Base-by-base conservation (phyloP, 2,329 filamentous ascomycete species). In the Hymenoscyphus salicellus region DNA sequence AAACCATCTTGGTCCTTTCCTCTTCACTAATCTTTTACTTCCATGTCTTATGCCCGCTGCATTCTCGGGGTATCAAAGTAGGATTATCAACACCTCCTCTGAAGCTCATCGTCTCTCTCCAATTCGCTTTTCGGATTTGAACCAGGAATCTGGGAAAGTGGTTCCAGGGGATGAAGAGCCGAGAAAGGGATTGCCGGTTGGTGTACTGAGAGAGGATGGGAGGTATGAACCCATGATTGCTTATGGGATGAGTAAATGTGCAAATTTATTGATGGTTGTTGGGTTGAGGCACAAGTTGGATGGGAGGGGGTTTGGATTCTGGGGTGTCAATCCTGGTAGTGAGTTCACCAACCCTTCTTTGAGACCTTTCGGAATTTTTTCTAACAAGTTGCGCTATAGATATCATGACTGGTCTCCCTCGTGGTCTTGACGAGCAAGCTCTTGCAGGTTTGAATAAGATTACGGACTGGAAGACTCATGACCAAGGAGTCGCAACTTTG, bases 231-330 rank as follows among this genome's bases (percentile, higher is more conserved):
- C 62, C 1, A 26, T 33, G n/a, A 46, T 70, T 55, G 76, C 77
- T 30, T 82, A 82, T 72, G 79, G 77, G 16, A 78, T 80, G 72
- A 77, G 75, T 70, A 82, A 82, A 71, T 78, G 80, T 14, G 79
- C 78, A 38, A 81, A 81, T 66, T 72, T 81, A 28, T 58, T 71
- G 23, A 62, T 68, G 38, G 61, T 63, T 52, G 61, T 70, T 23
- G 65, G 46, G 30, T 62, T 71, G 62, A 68, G 67, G 60, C 28
- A 43, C 33, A 62, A 52, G 14, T 60, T 69, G n/a, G 49, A 30
- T 52, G 46, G n/a, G 46, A 52, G 46, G 1, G 49, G 16, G 23
- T 63, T 60, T 23, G 65, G 63, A 0, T 10, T 67, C 3, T 60
- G 30, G 59, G 65, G 65, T 55, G 63, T 68, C 30, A 66, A 65